A percentile compares a stretch with the other conserved stretches of the same genome.
phyloP scores from a whole-genome alignment of 352 stramenopile species.

The Pythium vanterpoolii region DNA sequence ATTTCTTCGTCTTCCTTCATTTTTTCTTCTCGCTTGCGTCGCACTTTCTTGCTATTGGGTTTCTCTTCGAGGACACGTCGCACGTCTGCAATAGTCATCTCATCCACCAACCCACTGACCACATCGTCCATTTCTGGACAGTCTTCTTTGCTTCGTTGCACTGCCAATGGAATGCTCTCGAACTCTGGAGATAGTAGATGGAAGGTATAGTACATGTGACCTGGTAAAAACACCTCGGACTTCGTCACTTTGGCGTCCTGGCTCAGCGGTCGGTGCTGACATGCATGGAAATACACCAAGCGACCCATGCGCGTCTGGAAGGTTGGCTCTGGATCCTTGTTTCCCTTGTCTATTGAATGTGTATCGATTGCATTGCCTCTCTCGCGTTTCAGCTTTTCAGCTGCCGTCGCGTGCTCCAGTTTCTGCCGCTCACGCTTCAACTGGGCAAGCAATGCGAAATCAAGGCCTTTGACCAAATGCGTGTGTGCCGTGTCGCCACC shows the following conservation, averaged over 20 bases:
- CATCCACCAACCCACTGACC: constrained; percentile 48
- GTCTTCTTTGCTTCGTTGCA: constrained; percentile 75
- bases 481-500: constrained; percentile 66
- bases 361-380: not conserved
- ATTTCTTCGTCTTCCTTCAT: constrained; percentile 3
- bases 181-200: constrained; percentile 35
- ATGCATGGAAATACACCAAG: constrained; percentile 64
- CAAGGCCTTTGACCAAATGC: constrained; percentile 87
- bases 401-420: constrained; percentile 30
- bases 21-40: constrained; percentile 21
- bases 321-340: constrained; percentile 25
- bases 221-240: constrained; percentile 71
- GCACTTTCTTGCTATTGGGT: constrained; percentile 12
- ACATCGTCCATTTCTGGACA: constrained; percentile 57
- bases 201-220: constrained; percentile 77
- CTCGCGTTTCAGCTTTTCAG: constrained; percentile 25
- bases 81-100: constrained; percentile 43
- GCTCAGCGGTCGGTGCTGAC: constrained; percentile 31
- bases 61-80: constrained; percentile 40
- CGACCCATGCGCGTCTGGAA: constrained; percentile 62
- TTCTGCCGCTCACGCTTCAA: constrained; percentile 78
- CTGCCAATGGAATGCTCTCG: constrained; percentile 52
- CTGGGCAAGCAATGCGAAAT: constrained; percentile 85
- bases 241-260: constrained; percentile 18
- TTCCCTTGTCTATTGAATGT: constrained; percentile 17